A percentile compares a stretch with the other conserved stretches of the same genome.
These are phyloP conservation scores for Collybiopsis confluens DNA, from an alignment of 768 basidiomycete genomes.

Conservation along the genomic window DNA sequence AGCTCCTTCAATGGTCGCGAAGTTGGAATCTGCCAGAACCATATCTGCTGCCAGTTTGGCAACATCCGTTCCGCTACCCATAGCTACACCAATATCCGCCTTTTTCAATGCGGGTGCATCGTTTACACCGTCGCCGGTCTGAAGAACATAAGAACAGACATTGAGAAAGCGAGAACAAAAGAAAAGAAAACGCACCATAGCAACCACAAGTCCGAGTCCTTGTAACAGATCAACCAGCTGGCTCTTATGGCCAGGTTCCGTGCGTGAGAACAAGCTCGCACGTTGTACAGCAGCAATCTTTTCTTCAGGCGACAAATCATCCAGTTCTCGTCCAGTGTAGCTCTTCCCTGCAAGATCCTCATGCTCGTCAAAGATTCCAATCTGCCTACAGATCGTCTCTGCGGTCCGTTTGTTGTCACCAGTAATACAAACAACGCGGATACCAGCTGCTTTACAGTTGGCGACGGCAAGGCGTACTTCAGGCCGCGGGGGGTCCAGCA, in stretches of 20 bases:
- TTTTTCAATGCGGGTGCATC: slow-evolving; percentile 96
- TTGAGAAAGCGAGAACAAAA: not conserved
- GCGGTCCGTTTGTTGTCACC: slow-evolving; percentile 98
- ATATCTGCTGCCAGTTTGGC: slow-evolving; percentile 98
- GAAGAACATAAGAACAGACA: not conserved
- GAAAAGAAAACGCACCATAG: slow-evolving; percentile 60
- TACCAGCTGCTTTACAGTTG: slow-evolving; percentile 89
- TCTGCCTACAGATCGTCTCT: slow-evolving; percentile 94
- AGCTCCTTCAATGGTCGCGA: slow-evolving; percentile 93
- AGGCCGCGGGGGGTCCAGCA: slow-evolving; percentile 96
- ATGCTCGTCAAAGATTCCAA: slow-evolving; percentile 84
- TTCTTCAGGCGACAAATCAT: slow-evolving; percentile 73
- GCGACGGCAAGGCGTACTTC: slow-evolving; percentile 85
- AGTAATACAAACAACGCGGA: slow-evolving; percentile 95
- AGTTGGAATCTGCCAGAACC: slow-evolving; percentile 97
- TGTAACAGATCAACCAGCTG: slow-evolving; percentile 94
- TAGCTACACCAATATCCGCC: slow-evolving; percentile 97
- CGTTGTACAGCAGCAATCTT: slow-evolving; percentile 84
- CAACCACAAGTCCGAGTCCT: slow-evolving; percentile 86
- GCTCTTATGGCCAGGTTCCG: slow-evolving; percentile 93
- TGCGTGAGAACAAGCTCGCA: slow-evolving; percentile 88
- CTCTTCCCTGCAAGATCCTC: slow-evolving; percentile 94
- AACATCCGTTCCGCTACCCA: slow-evolving; percentile 99
- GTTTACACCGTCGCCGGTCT: slow-evolving; percentile 98
- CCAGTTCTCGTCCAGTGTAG: slow-evolving; percentile 91